Base-by-base conservation (phyloP, 441 rosid species). In the Viola pubescens region DNA sequence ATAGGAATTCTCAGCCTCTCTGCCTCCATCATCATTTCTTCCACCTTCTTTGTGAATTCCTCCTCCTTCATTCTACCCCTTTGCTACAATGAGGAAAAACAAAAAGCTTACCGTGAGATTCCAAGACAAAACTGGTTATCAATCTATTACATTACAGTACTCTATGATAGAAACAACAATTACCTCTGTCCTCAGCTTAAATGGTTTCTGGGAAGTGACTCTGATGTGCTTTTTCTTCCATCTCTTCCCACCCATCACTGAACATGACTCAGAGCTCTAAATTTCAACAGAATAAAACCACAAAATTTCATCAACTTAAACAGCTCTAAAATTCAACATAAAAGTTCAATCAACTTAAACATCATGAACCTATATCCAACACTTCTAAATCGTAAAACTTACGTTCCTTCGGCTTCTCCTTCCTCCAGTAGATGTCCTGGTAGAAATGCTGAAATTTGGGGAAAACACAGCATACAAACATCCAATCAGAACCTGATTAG, bases 141-240 rank as follows among this genome's bases (percentile, higher is more conserved):
- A 5, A 0, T 46, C n/a, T 12, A 54, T n/a, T 4, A 16, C 41
- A 61, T 52, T 39, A 54, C 42, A 51, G 60, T 45, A 0, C 9
- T 46, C 3, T 46, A 8, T 6, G 60, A 14, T 4, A 34, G 9
- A 26, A 42, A 12, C 46, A 39, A 8, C 5, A 12, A 34, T 65
- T n/a, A 94, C 97, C 88, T 94, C 97, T 41, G 99, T 90, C 76
- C 89, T 86, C 26, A 94, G 83, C 51, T 78, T 79, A 59, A 94
- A 90, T 26, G 99, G 99, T 72, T 80, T 88, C 70, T 68, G 84
- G 58, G 79, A 62, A 9, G 96, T 88, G 55, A 65, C 72, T 79
- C 73, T 88, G n/a, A 61, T 75, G 68, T 88, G 88, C 68, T 81
- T 78, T 79, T 86, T 87, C 82, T 77, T 88, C 85, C 83, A 78